A percentile compares a stretch with the other conserved stretches of the same genome.
Conservation (phyloP, 768 basidiomycete species). For the Rhodotorula diobovata region DNA sequence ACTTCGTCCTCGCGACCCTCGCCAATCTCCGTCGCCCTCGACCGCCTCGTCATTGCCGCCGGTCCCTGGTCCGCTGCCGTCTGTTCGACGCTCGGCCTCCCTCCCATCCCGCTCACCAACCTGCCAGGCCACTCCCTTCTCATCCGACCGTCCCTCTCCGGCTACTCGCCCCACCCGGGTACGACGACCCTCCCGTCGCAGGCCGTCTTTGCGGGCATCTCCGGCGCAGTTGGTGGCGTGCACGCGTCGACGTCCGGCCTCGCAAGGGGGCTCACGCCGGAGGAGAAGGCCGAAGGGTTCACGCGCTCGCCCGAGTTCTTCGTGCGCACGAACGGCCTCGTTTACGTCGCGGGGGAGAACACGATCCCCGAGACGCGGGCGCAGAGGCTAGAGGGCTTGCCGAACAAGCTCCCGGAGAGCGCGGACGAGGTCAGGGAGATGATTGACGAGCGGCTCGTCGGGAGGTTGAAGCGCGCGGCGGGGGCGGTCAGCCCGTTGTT, state of each 20-base stretch:
- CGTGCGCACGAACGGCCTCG: slow-evolving; percentile 7
- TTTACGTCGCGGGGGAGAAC: slow-evolving; percentile 37
- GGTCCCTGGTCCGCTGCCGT: slow-evolving; percentile 49
- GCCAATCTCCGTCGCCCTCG: slow-evolving; percentile 43
- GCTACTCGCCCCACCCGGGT: not conserved
- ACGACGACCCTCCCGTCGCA: slow-evolving; percentile 4
- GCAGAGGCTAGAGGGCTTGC: not conserved
- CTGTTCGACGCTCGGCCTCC: slow-evolving; percentile 10
- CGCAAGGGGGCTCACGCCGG: slow-evolving; percentile 13
- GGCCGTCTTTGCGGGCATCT: slow-evolving; percentile 34
- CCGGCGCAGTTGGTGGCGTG: slow-evolving; percentile 21
- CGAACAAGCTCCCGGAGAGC: slow-evolving; percentile 13
- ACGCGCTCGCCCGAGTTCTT: slow-evolving; percentile 34
- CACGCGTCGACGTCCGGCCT: slow-evolving; percentile 24
- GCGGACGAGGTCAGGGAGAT: slow-evolving; percentile 30
- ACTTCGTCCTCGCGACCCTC: not conserved
- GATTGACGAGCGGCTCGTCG: slow-evolving; percentile 12
- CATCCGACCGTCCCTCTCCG: slow-evolving; percentile 16
- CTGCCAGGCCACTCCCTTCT: slow-evolving; percentile 36
- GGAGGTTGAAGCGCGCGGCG: slow-evolving; percentile 20
- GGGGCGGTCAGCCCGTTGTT: slow-evolving; percentile 20
- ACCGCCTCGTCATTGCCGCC: slow-evolving; percentile 48
- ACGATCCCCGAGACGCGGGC: slow-evolving; percentile 22
- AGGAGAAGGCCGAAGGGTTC: slow-evolving; percentile 21
- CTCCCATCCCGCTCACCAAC: slow-evolving; percentile 19